Evolutionary conservation across 768 basidiomycete species (phyloP).

Genomic region (Boletus rubescentipes): DNA sequence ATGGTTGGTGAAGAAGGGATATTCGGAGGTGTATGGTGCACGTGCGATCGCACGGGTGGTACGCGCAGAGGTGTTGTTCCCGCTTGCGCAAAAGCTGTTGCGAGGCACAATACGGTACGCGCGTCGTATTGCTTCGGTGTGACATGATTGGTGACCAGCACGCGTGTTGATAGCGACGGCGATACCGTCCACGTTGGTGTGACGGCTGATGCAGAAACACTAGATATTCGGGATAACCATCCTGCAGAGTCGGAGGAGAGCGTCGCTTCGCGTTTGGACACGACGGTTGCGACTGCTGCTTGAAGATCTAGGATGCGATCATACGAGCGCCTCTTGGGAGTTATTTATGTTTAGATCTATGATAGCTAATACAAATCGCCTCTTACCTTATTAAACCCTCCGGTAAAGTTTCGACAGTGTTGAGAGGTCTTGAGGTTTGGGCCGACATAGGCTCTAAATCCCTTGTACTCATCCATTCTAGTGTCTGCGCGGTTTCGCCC

Average conservation of each 20-base stretch:
- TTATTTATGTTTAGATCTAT: not conserved
- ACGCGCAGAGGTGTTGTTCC: slow-evolving; percentile 76
- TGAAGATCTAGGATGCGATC: not conserved
- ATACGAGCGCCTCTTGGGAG: not conserved
- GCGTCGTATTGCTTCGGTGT: not conserved
- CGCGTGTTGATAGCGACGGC: slow-evolving; percentile 44
- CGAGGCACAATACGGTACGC: slow-evolving; percentile 73
- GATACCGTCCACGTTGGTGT: slow-evolving; percentile 62
- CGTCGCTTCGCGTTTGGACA: not conserved
- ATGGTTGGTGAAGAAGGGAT: slow-evolving; percentile 76
- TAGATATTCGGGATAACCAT: slow-evolving; percentile 68
- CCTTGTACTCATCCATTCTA: too few relatives aligned
- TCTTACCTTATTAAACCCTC: not conserved
- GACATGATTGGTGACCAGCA: not conserved
- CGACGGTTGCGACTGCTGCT: not conserved
- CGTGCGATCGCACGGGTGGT: slow-evolving; percentile 87
- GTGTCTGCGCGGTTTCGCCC: too few relatives aligned
- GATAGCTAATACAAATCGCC: not conserved
- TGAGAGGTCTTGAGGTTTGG: too few relatives aligned
- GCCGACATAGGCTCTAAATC: too few relatives aligned
- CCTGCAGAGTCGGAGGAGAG: slow-evolving; percentile 38
- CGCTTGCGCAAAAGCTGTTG: slow-evolving; percentile 77
- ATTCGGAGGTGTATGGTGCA: slow-evolving; percentile 84
- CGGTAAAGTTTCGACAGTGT: too few relatives aligned
- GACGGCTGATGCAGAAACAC: slow-evolving; percentile 36